A percentile compares a stretch with the other conserved stretches of the same genome.
These are phyloP conservation scores for Ceratocystis smalleyi DNA, from an alignment of 2,329 filamentous ascomycete genomes.

Conservation along the genomic window DNA sequence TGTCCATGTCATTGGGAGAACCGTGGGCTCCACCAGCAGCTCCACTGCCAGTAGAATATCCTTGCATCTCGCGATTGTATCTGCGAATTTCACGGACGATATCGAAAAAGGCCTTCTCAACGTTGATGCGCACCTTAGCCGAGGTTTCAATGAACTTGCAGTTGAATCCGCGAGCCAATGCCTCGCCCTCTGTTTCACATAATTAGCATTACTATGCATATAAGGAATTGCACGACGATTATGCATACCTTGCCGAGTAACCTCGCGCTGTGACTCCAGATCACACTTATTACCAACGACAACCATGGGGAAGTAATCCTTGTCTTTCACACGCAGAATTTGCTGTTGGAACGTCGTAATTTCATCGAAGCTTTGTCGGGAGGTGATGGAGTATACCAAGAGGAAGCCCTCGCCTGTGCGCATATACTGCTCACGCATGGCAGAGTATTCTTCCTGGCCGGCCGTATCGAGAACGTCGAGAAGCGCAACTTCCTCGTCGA, in stretches of 20 bases:
- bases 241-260: conserved; percentile 70
- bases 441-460: conserved; percentile 97
- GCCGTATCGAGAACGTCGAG: conserved; percentile 97
- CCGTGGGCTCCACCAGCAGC: conserved; percentile 45
- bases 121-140: conserved; percentile 93
- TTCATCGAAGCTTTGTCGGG: conserved; percentile 92
- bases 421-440: conserved; percentile 99
- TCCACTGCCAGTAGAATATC: conserved; percentile 58
- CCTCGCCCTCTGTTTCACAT: conserved; percentile 59
- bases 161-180: conserved; percentile 69
- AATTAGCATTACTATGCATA: neutral
- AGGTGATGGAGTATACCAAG: conserved; percentile 95
- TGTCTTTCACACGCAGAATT: conserved; percentile 96
- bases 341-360: conserved; percentile 98
- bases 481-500: conserved; percentile 93
- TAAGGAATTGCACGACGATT: conserved; percentile 3
- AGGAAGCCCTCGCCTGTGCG: conserved; percentile 95
- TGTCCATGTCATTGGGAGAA: conserved; percentile 60
- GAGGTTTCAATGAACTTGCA: conserved; percentile 99
- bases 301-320: conserved; percentile 99
- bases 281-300: conserved; percentile 99
- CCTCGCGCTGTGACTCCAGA: conserved; percentile 81
- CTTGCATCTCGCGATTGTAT: conserved; percentile 97
- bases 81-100: conserved; percentile 94
- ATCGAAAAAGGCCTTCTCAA: conserved; percentile 97